Evolutionary conservation across 495 filamentous ascomycete species (phyloP), one percentile per base, ranked within the genome.

Genomic region (Lepidopterella palustris): DNA sequence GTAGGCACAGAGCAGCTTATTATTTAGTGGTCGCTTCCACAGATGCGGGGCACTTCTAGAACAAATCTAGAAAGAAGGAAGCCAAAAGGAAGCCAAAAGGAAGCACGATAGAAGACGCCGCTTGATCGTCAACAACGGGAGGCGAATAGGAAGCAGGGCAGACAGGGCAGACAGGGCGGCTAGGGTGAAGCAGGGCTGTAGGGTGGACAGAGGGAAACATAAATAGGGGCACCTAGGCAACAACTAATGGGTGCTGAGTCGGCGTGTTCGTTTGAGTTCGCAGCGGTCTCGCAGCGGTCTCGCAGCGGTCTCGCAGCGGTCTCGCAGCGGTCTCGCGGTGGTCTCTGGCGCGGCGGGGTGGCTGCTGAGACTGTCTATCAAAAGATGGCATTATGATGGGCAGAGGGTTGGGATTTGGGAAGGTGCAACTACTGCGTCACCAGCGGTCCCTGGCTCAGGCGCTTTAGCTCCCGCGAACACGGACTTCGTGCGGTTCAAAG

Each of bases 401-500:
- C 35, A 42, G 3, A 42, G 35, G 13, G 18, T n/a, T n/a, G n/a
- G n/a, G n/a, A n/a, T n/a, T n/a, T n/a, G n/a, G n/a, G n/a, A n/a
- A n/a, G n/a, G n/a, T n/a, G n/a, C n/a, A n/a, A n/a, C n/a, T 15
- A 42, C 35, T 42, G 35, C 35, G 35, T 42, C 35, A 13, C 35
- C 18, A 18, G 13, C 35, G 35, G 35, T 42, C 35, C 35, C 35
- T 42, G 35, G 35, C 13, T 2, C 13, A 6, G 6, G 31, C 5
- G n/a, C 23, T 40, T 54, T 60, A 60, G 57, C 57, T 60, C 57
- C 48, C 57, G 57, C 57, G n/a, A 53, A 42, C 57, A 60, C 57
- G 57, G 57, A 60, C 57, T 5, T 28, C 57, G 4, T 23, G 45
- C 18, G 47, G 57, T 51, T 32, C 57, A 42, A 60, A 60, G 57